Evolutionary conservation across 805 yeast genomes (phyloP).

Genomic region (Candida odintsovae): DNA sequence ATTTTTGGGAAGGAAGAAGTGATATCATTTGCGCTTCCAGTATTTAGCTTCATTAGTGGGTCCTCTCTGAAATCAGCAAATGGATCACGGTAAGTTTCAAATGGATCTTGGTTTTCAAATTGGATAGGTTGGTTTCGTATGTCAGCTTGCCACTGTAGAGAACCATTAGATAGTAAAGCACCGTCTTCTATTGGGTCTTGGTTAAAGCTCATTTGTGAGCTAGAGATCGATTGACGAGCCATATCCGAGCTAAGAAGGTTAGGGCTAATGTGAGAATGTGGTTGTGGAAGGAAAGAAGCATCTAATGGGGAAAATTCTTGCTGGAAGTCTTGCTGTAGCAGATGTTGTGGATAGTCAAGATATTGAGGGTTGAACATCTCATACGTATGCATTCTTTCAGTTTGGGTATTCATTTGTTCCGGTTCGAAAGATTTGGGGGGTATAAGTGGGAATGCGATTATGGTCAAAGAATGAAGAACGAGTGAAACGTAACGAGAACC

Average conservation of each 20-base stretch:
- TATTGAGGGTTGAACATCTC: not conserved
- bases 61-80: not conserved
- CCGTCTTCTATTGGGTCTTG: not conserved
- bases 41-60: not conserved
- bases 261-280: not conserved
- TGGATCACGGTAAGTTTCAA: not conserved
- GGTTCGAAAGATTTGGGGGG: not conserved
- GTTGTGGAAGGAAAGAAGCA: not conserved
- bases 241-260: not conserved
- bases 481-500: no score
- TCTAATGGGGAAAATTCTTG: not conserved
- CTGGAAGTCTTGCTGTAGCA: not conserved
- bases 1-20: conserved; percentile 2
- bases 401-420: not conserved
- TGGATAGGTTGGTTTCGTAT: not conserved
- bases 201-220: not conserved
- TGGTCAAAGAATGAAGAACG: no score
- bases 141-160: not conserved
- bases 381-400: not conserved
- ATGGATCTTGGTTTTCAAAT: not conserved
- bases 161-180: not conserved
- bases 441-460: no score
- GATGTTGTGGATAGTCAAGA: not conserved
- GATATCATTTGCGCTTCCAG: not conserved
- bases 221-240: not conserved